Evolutionary conservation across 1,284 basidiomycete genomes (phyloP), one percentile per base, ranked within the genome.

Genomic region (Sporisorium sorghi): DNA sequence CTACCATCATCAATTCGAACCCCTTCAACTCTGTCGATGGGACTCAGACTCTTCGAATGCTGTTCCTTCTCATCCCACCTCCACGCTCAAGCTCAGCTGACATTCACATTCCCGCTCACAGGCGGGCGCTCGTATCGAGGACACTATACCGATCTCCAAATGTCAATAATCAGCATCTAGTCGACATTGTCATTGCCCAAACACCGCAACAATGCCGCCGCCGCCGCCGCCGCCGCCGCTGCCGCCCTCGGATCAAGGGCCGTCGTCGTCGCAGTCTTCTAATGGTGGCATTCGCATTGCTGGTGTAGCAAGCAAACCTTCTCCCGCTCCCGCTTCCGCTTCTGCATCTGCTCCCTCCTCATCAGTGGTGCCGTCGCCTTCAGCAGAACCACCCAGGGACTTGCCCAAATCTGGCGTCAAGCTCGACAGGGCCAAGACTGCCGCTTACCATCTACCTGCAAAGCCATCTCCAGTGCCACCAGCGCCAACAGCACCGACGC

Each of bases 251-350:
- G 50, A 52, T 9, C 37, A 52, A 19, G 15, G 46, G 46, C 14
- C 30, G 15, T 43, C 54, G 12, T 56, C 54, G 12, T 56, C 54
- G 33, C 53, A 55, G 32, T 4, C 42, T 24, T 15, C 54, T 47
- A n/a, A 30, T 14, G 55, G 32, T 47, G 69, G 68, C 21, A 40
- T 72, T n/a, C 63, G 69, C n/a, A 72, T 72, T 33, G 69, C 69
- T 30, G 69, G 69, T 10, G n/a, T 44, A 12, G 69, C 69, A 0
- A 72, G 46, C 37, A 40, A 52, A 5, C 37, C 57, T 9, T 44
- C 61, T 24, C 50, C 46, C 15, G 21, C 37, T 17, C 37, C 52
- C 9, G 23, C 39, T 46, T 49, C 49, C 14, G 24, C 28, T 32
- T 37, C 52, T 15, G 28, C 28, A 37, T 49, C 49, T 11, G 24